Base-by-base conservation (phyloP, 2,329 filamentous ascomycete genomes). In the Botrytis paeoniae region DNA sequence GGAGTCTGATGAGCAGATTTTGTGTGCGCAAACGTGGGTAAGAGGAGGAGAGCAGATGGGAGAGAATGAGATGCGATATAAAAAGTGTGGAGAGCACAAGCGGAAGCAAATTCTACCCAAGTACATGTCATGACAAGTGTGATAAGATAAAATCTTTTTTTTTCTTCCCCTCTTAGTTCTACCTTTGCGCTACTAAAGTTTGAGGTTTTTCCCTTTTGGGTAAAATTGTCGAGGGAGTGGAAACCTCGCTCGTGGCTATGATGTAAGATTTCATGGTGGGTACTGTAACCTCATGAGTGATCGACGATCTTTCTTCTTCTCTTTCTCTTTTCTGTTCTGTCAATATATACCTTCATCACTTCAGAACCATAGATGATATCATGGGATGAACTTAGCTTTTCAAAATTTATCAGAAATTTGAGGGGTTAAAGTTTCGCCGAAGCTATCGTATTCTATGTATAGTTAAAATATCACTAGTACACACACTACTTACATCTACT, bases 201-300 rank as follows among this genome's bases (percentile, higher is more conserved):
- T 29, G 68, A 73, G 48, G 51, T 71, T 73, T 77, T 74, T 75
- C 76, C 74, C 41, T 69, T 76, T 77, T 75, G 61, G 72, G 77
- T 75, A 74, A 78, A 77, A 74, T 76, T 77, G 73, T 75, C 77
- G 77, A 78, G 73, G 73, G 70, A 75, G 75, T 73, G 57, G 65
- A 61, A 35, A 43, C 32, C 25, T 32, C 22, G n/a, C 6, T 22
- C 20, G 25, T 48, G 22, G 22, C n/a, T n/a, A 51, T 69, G 43
- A 70, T 70, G 59, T 72, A 68, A 62, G 54, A 64, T 54, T 14
- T n/a, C 3, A 3, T 14, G 32, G 39, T 10, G 3, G 60, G 37
- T 62, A 45, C 43, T 20, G 7, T 45, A 12, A 39, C 10, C 37
- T 39, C 7, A 39, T 45, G 16, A 43, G 25, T 4, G 22, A 62